A percentile compares a stretch with the other conserved stretches of the same genome.
Evolutionary conservation across 2,329 filamentous ascomycete species (phyloP).

Genomic region (Aspergillus jensenii): DNA sequence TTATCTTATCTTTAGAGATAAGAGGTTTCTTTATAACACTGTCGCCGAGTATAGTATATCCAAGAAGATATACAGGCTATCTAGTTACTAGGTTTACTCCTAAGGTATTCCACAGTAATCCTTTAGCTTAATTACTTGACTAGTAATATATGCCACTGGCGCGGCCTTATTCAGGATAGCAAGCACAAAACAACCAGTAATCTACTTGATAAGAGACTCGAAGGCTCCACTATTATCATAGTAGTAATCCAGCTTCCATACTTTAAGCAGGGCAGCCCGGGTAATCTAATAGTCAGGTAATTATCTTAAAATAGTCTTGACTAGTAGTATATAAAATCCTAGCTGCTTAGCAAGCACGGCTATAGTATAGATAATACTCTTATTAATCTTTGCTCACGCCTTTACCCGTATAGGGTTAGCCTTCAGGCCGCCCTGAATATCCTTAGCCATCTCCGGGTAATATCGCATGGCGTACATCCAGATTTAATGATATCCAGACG

Average conservation of each 20-base stretch:
- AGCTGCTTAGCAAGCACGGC: constrained; percentile 21
- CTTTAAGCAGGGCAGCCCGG: constrained; percentile 19
- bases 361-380: constrained; percentile 21
- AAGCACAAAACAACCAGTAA: constrained; percentile 20
- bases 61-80: no score
- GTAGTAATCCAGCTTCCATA: constrained; percentile 20
- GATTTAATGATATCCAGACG: constrained; percentile 26
- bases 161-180: constrained; percentile 9
- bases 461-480: constrained; percentile 34
- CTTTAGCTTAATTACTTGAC: no score
- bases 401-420: constrained; percentile 13
- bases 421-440: background rate
- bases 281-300: constrained; percentile 22
- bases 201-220: constrained; percentile 16
- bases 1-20: no score
- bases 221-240: constrained; percentile 17
- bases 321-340: constrained; percentile 20
- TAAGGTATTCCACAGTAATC: no score
- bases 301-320: constrained; percentile 14
- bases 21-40: no score
- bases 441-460: constrained; percentile 23
- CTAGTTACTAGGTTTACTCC: no score
- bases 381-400: constrained; percentile 14
- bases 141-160: no score
- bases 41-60: no score